Evolutionary conservation across 805 yeast genomes (phyloP), one percentile per base, ranked within the genome.

Genomic region (Wickerhamiella dianesei): DNA sequence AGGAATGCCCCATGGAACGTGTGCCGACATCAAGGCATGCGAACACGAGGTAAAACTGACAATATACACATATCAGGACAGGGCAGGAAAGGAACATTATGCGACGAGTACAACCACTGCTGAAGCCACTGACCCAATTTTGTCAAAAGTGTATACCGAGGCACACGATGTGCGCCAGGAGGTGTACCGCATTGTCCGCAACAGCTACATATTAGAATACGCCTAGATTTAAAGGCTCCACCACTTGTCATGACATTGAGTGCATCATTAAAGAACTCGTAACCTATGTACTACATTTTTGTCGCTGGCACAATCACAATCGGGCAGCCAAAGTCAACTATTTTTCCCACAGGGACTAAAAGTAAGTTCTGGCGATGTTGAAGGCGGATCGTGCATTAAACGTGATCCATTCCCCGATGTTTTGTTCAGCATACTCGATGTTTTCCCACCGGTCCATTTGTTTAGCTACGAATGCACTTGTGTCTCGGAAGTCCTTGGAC

Each of bases 371-470:
- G 21, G 82, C 68, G 56, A 88, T 70, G 62, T 87, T 89, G 41
- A 76, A 55, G 3, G 76, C 61, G 44, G 79, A 74, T 44, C 79
- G 70, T 5, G 79, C 75, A 46, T 80, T 80, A 65, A 84, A 87
- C 53, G 75, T 61, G 8, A 75, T 61, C 83, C 94, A 88, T 62
- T 87, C 88, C 51, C 79, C 82, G n/a, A 77, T 67, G 48, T 76
- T 72, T 49, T 69, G 73, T 58, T 82, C 82, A 3, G 77, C 71
- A 43, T 69, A 67, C 16, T 87, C 94, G 43, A 77, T 60, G 1
- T 59, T 63, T 52, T 72, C 72, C 37, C 82, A 67, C 21, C 70
- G 72, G 9, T 67, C 61, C 21, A 89, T 65, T 54, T 79, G 76
- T 41, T 71, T 72, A 41, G 74, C 73, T 41, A 83, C 82, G 58